These are phyloP conservation scores for Pythium guiyangense DNA, from an alignment of 352 stramenopile genomes.

Conservation along the genomic window DNA sequence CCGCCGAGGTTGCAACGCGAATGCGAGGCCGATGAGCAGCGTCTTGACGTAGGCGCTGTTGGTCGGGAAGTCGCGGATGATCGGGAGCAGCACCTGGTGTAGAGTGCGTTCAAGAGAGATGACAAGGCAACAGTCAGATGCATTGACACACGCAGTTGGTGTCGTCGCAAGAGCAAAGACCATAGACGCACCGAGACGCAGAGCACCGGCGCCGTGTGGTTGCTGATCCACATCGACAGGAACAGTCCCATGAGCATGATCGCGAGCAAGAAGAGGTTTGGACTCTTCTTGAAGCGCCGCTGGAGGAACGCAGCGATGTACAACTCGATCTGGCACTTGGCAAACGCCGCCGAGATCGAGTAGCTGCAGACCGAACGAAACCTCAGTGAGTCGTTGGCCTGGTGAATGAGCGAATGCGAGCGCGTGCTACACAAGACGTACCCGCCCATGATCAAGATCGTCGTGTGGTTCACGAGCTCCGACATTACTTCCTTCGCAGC, in stretches of 20 bases:
- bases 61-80: slow-evolving; percentile 84
- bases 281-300: slow-evolving; percentile 85
- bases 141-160: not conserved
- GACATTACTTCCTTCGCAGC: slow-evolving; percentile 88
- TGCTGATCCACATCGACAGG: slow-evolving; percentile 92
- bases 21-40: slow-evolving; percentile 89
- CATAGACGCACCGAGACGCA: slow-evolving; percentile 73
- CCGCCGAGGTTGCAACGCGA: slow-evolving; percentile 91
- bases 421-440: slow-evolving; percentile 11
- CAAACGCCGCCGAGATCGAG: slow-evolving; percentile 88
- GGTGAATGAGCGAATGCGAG: slow-evolving; percentile 9
- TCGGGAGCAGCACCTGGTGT: slow-evolving; percentile 66
- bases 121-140: not conserved
- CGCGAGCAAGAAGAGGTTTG: slow-evolving; percentile 87
- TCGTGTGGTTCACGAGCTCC: slow-evolving; percentile 90
- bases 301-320: slow-evolving; percentile 89
- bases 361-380: slow-evolving; percentile 26
- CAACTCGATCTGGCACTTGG: slow-evolving; percentile 91
- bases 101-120: not conserved
- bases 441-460: slow-evolving; percentile 91
- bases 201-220: slow-evolving; percentile 91
- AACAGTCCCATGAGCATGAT: slow-evolving; percentile 94
- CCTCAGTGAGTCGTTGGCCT: not conserved
- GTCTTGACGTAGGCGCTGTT: slow-evolving; percentile 88
- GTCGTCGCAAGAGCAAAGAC: not conserved